Conservation (phyloP, 2,329 filamentous ascomycete species). For the Diaporthe batatas region DNA sequence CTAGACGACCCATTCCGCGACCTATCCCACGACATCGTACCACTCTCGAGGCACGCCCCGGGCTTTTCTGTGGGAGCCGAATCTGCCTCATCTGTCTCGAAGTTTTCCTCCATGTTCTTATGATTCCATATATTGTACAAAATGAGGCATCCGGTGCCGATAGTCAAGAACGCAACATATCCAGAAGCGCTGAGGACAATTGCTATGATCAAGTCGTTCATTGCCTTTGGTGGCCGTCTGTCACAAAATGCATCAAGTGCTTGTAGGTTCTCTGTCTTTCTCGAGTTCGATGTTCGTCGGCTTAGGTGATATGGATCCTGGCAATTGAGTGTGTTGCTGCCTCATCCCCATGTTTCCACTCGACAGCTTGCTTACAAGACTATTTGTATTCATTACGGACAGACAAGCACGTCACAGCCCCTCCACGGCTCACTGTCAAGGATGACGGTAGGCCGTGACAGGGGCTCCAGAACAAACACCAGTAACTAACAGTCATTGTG, state of each 20-base stretch:
- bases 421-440: neutral
- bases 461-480: neutral
- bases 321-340: neutral
- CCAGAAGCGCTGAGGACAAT: neutral
- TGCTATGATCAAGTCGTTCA: neutral
- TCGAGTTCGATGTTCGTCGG: neutral
- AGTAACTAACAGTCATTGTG: neutral
- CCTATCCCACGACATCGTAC: neutral
- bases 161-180: conserved; percentile 16
- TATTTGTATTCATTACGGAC: neutral
- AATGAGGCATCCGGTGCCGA: conserved; percentile 22
- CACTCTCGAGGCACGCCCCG: neutral
- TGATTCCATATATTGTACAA: conserved; percentile 40
- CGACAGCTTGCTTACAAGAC: neutral
- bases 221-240: neutral
- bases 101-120: conserved; percentile 10
- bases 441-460: neutral
- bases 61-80: neutral
- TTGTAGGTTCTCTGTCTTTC: neutral
- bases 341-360: neutral
- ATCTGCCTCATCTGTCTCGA: neutral
- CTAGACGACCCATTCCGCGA: neutral
- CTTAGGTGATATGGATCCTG: neutral
- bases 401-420: neutral
- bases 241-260: neutral